Percentiles rank a stretch among this genome's conserved stretches.
Conservation (phyloP, 208 protist species). For the Trypanosoma melophagium region DNA sequence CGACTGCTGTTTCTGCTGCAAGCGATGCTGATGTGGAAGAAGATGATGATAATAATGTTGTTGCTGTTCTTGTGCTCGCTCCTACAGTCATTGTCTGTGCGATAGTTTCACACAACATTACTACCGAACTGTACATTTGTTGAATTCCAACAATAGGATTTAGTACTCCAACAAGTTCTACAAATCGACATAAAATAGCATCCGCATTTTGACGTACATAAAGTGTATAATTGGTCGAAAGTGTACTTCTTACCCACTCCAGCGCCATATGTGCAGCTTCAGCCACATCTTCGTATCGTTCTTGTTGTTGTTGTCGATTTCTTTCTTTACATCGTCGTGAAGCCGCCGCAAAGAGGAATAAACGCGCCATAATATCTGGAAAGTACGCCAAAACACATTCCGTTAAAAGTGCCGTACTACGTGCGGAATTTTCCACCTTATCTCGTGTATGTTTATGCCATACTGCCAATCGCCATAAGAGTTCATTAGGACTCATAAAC, state of each 20-base stretch:
- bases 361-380: constrained; percentile 27
- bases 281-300: constrained; percentile 5
- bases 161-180: constrained; percentile 20
- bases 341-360: constrained; percentile 22
- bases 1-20: too few species aligned
- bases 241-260: constrained; percentile 24
- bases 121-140: constrained; percentile 11
- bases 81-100: not conserved
- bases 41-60: too few species aligned
- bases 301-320: not conserved
- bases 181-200: constrained; percentile 29
- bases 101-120: constrained; percentile 14
- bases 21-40: not conserved
- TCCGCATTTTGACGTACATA: constrained; percentile 18
- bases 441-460: not conserved
- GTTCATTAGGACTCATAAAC: constrained; percentile 25
- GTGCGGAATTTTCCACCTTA: not conserved
- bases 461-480: constrained; percentile 26
- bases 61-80: not conserved
- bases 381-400: constrained; percentile 24
- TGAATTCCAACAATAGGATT: constrained; percentile 11
- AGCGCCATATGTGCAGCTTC: constrained; percentile 18
- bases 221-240: constrained; percentile 3
- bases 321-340: not conserved
- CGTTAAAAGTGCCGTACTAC: constrained; percentile 5